Percentiles rank a stretch among this genome's conserved stretches.
These are phyloP conservation scores for Arxiozyma heterogenica DNA, from an alignment of 1,139 yeast species.

Conservation along the genomic window DNA sequence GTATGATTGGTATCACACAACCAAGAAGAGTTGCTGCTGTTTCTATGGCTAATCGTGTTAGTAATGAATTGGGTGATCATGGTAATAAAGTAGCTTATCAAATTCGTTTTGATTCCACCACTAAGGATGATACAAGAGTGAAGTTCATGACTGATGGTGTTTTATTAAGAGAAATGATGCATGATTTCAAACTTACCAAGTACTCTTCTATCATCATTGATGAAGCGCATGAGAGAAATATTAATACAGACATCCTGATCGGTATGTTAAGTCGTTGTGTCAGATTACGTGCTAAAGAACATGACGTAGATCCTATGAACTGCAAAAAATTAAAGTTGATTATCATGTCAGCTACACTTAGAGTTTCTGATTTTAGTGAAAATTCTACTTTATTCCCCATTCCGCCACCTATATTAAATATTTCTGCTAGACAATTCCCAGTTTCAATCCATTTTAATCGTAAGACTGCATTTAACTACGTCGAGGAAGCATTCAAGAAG, in stretches of 20 bases:
- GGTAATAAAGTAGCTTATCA: slow-evolving; percentile 78
- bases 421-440: slow-evolving; percentile 93
- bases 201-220: slow-evolving; percentile 86
- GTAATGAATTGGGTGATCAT: slow-evolving; percentile 73
- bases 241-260: slow-evolving; percentile 88
- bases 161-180: slow-evolving; percentile 80
- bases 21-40: slow-evolving; percentile 99
- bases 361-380: slow-evolving; percentile 89
- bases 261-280: slow-evolving; percentile 91
- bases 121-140: slow-evolving; percentile 62
- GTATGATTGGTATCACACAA: slow-evolving; percentile 93
- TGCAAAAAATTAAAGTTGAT: slow-evolving; percentile 57
- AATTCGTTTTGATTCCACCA: slow-evolving; percentile 77
- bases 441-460: slow-evolving; percentile 87
- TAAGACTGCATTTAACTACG: slow-evolving; percentile 65
- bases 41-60: slow-evolving; percentile 89
- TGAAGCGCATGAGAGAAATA: slow-evolving; percentile 96
- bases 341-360: slow-evolving; percentile 90
- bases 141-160: slow-evolving; percentile 99
- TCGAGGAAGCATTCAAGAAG: slow-evolving; percentile 80
- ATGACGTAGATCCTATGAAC: slow-evolving; percentile 38
- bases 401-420: slow-evolving; percentile 84
- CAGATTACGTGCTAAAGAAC: slow-evolving; percentile 55
- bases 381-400: slow-evolving; percentile 57
- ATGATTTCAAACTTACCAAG: slow-evolving; percentile 67